These are phyloP conservation scores for Conringia planisiliqua DNA, from an alignment of 345 rosid genomes.

Conservation along the genomic window DNA sequence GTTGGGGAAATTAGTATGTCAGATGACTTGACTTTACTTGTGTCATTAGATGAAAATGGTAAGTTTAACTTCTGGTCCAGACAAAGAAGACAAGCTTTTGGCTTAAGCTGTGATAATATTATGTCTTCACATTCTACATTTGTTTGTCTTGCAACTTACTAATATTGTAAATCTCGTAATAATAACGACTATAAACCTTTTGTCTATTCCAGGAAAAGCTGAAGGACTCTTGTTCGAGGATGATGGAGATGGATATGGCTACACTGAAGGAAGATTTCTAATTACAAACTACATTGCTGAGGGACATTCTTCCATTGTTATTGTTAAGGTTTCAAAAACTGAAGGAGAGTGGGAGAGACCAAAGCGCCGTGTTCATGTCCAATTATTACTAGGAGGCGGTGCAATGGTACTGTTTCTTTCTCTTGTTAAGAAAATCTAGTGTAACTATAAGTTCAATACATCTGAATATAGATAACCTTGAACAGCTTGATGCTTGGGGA, in stretches of 20 bases:
- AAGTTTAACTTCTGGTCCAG: slow-evolving; percentile 24
- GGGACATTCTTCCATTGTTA: slow-evolving; percentile 53
- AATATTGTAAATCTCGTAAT: background rate
- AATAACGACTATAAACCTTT: background rate
- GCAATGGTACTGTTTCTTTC: slow-evolving; percentile 51
- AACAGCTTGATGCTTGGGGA: slow-evolving; percentile 77
- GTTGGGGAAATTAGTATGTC: slow-evolving; percentile 53
- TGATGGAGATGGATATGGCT: slow-evolving; percentile 86
- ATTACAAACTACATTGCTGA: slow-evolving; percentile 63
- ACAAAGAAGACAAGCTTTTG: background rate
- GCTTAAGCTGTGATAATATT: background rate
- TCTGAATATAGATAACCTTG: slow-evolving; percentile 6
- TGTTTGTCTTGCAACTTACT: background rate
- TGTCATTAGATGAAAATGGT: slow-evolving; percentile 85
- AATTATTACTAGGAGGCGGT: slow-evolving; percentile 71
- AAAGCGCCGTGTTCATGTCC: slow-evolving; percentile 58
- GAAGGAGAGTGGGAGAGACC: slow-evolving; percentile 89
- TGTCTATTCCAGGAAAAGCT: slow-evolving; percentile 51
- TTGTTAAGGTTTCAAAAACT: slow-evolving; percentile 52
- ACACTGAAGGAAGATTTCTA: slow-evolving; percentile 53
- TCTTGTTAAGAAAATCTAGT: background rate
- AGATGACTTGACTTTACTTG: slow-evolving; percentile 70
- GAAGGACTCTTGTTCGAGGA: slow-evolving; percentile 74
- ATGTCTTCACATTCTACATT: background rate
- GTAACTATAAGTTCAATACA: background rate